Evolutionary conservation across 257 asterid species (phyloP), one percentile per base, ranked within the genome.

Genomic region (Salvia rosmarinus): DNA sequence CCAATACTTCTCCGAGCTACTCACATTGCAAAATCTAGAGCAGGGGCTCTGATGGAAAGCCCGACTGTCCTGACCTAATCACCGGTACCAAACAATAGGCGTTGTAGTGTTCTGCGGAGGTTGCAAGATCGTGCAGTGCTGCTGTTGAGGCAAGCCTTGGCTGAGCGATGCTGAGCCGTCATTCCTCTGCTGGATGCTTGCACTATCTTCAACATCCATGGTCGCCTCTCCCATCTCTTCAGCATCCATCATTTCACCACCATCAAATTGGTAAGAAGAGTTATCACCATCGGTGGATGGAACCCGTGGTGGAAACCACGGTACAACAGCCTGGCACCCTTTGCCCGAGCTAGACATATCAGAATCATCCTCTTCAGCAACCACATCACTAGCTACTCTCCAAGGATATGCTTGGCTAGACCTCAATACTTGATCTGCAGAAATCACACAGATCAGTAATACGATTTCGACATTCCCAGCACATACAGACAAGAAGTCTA

Each of bases 101-200:
- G 82, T 63, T 1, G 88, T 65, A 2, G 72, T 65, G 76, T 81
- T 82, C 23, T 78, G 81, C 23, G 87, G 88, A 19, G 80, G 83
- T 72, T 82, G 90, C 14, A 85, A 81, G 20, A 79, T 54, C 85
- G 83, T 67, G 75, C 95, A 88, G 55, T 86, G 89, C 71, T 85
- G 89, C 73, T 88, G 84, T 42, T 79, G 91, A 50, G 71, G 84
- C 37, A 83, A 43, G 20, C 86, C 86, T 23, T 79, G 83, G 46
- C 46, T 68, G 7, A 70, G 30, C 34, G 60, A 32, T 46, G 57
- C 39, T 0, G 40, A 56, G 19, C 40, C 63, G 28, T 4, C 39
- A 16, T 34, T 54, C 19, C 37, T 23, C 11, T 21, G 75, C 14
- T 63, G 77, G 5, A 13, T 25, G 63, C 20, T 11, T 30, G 20